Base-by-base conservation (phyloP, 352 stramenopile species). In the Saprolegnia diclina region DNA sequence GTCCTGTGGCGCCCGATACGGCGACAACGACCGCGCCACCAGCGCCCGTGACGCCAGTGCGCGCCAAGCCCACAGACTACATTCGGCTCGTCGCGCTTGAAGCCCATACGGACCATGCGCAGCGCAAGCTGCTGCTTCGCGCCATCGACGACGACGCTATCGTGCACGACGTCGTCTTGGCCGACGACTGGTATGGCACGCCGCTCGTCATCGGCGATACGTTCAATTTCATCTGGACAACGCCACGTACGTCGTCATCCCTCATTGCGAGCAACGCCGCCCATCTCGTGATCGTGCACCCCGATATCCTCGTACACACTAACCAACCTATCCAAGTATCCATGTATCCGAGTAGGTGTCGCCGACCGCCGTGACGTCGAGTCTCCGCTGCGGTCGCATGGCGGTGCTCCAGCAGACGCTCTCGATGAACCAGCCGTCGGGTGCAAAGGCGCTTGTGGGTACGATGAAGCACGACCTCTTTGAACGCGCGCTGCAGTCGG, bases 381-480 rank as follows among this genome's bases (percentile, higher is more conserved):
- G 82, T 70, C 85, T 91, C 48, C 65, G 72, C 6, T 94, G 86
- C 53, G 77, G 89, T n/a, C 79, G 86, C 21, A 77, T 81, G 32
- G 83, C 82, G 14, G 74, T 92, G 14, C 48, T 94, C n/a, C 70
- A 77, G 40, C 82, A 94, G 71, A 89, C 80, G 0, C 69, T 90
- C 14, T 79, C 77, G 35, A 80, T 94, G 5, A 85, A 62, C 24
- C 65, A 74, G n/a, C 73, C 80, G 9, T 90, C 79, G n/a, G 75
- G 82, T 26, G 55, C 77, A 13, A 88, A 87, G 29, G 86, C 83
- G 19, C 79, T 92, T 21, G 56, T 92, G 14, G 86, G 86, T 44
- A 94, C 77, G 18, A 71, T 94, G 21, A 94, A 94, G 70, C 86
- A 94, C 73, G 78, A 91, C n/a, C 64, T 94, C 4, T 94, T 94